Base-by-base conservation (phyloP, 1,139 yeast genomes). In the Lodderomyces elongisporus region DNA sequence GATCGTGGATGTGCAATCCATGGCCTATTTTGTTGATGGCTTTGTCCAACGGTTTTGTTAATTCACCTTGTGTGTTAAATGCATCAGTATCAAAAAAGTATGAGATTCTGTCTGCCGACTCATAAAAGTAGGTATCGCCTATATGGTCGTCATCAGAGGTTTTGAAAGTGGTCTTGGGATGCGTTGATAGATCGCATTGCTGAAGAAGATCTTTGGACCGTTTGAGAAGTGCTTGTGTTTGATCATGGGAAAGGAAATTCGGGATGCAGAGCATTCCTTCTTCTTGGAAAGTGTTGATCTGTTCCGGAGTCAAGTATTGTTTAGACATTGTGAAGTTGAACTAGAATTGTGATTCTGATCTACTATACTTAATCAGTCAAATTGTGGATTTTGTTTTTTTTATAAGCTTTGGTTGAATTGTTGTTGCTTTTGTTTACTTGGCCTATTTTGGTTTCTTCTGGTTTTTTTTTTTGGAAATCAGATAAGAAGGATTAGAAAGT, bases 11-110 rank as follows among this genome's bases (percentile, higher is more conserved):
- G 48, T 84, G 95, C 25, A 84, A 55, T 0, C 85, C 87, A 50
- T 84, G 95, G 5, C 94, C 94, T 27, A 84, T 77, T 56, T 84
- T 84, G 56, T 84, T 84, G 49, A 84, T 69, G 2, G 91, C 76
- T 40, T 58, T 58, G 20, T 69, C 70, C 42, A 78, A 67, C 9
- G 82, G 75, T 48, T 65, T 71, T 26, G 51, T 52, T 42, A 84
- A 60, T 14, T 67, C 48, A 4, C 83, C 83, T 2, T 51, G 31
- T 4, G 55, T 63, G 44, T 74, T 74, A 45, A 81, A 72, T 0
- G 93, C 88, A 46, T 75, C 87, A 4, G 75, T 75, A 46, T 84
- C 94, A 42, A 84, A 77, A 56, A 84, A 84, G 51, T 61, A 84
- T 4, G 77, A 69, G 4, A 84, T 64, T 43, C 83, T 82, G 47